Evolutionary conservation across 257 asterid species (phyloP).

Genomic region (Scutellaria galericulata): DNA sequence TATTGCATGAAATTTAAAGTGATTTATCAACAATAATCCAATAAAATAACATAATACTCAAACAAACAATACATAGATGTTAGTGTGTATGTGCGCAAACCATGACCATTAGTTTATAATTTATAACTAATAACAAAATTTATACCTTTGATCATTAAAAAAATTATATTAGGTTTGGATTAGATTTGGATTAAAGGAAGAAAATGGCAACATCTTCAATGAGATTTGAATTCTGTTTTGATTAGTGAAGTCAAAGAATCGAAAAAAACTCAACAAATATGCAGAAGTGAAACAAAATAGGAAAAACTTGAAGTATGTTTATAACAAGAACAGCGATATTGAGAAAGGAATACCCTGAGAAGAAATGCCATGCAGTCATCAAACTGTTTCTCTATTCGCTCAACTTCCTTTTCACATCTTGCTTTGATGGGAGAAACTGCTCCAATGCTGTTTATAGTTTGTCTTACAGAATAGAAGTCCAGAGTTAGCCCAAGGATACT

Average conservation of each 20-base stretch:
- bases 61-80: too few relatives aligned
- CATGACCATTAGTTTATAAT: too few relatives aligned
- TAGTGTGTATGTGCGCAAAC: too few relatives aligned
- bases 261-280: neutral
- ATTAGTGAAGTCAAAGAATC: constrained; percentile 9
- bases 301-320: neutral
- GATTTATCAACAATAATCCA: too few relatives aligned
- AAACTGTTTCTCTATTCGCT: constrained; percentile 85
- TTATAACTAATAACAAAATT: too few relatives aligned
- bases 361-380: constrained; percentile 96
- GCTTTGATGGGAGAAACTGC: constrained; percentile 75
- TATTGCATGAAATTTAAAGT: too few relatives aligned
- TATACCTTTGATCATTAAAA: too few relatives aligned
- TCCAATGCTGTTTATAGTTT: constrained; percentile 72
- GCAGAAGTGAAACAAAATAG: neutral
- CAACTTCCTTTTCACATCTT: constrained; percentile 86
- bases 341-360: constrained; percentile 69
- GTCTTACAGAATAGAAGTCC: constrained; percentile 79
- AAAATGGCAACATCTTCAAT: too few relatives aligned
- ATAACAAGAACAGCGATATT: neutral
- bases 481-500: constrained; percentile 86
- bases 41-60: too few relatives aligned
- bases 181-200: too few relatives aligned
- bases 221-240: neutral
- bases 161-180: too few relatives aligned